Evolutionary conservation across 768 basidiomycete species (phyloP).

Genomic region (Leccinum broughii): DNA sequence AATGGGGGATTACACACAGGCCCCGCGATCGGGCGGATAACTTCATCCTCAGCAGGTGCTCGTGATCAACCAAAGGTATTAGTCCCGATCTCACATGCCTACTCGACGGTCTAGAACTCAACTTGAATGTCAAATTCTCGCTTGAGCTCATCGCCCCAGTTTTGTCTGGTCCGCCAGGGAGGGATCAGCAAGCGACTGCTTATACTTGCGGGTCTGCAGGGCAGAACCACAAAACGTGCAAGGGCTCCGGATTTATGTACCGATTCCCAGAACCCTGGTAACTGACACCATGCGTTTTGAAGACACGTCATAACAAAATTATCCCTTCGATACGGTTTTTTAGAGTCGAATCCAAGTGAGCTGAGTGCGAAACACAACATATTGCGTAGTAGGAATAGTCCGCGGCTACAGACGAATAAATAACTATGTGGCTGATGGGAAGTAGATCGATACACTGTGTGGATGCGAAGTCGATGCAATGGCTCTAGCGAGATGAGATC

Average conservation of each 20-base stretch:
- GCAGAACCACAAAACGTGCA: conserved; percentile 20
- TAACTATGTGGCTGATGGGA: conserved; percentile 26
- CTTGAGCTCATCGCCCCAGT: conserved; percentile 31
- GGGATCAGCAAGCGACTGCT: conserved; percentile 22
- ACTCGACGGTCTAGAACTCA: conserved; percentile 26
- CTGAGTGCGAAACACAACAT: conserved; percentile 24
- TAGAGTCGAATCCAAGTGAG: conserved; percentile 14
- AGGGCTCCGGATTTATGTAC: conserved; percentile 19
- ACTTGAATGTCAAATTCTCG: conserved; percentile 25
- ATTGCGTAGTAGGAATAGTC: conserved; percentile 27
- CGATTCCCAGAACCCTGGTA: conserved; percentile 30
- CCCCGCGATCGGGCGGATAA: conserved; percentile 10
- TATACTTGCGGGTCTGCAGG: conserved; percentile 21
- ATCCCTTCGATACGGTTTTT: conserved; percentile 16
- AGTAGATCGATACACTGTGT: conserved; percentile 33
- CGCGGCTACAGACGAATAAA: conserved; percentile 34
- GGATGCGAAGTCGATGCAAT: conserved; percentile 33
- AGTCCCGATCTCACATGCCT: conserved; percentile 18
- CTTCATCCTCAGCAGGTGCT: conserved; percentile 4
- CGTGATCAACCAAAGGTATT: conserved; percentile 2
- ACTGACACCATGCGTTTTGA: conserved; percentile 28
- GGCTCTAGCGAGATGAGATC: conserved; percentile 30
- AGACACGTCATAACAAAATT: conserved; percentile 22
- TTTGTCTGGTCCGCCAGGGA: conserved; percentile 19
- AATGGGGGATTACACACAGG: conserved; percentile 13